Evolutionary conservation across 495 filamentous ascomycete species (phyloP), one percentile per base, ranked within the genome.

Genomic region (Penicillium soppii): DNA sequence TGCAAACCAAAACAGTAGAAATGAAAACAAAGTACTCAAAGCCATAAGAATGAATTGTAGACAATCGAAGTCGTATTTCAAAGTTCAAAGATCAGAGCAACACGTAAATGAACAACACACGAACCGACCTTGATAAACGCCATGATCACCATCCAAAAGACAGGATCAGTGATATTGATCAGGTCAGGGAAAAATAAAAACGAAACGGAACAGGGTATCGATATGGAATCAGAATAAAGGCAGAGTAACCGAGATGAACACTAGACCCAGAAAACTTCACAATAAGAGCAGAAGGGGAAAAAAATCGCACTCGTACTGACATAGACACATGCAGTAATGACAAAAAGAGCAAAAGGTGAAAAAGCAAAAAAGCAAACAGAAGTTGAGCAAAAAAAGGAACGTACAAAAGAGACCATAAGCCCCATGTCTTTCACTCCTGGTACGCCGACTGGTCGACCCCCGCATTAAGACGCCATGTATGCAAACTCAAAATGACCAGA

Each of bases 381-480:
- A 60, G 15, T 5, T 12, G 4, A 9, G 54, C 54, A 47, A 43
- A 39, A 58, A 65, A 57, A 41, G 42, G 51, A 62, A n/a, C n/a
- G n/a, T n/a, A n/a, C n/a, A 67, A 47, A 54, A 57, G 62, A 44
- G 43, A 29, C n/a, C 33, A 41, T 54, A 51, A 47, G 52, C 53
- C 54, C n/a, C 50, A 45, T 53, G 50, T 62, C 59, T 66, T 48
- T 59, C 65, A 62, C 59, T 58, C 65, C 63, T 44, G 32, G 61
- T 70, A 68, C 64, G 65, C 65, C 67, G 52, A 61, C 56, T 61
- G 48, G 61, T 58, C 49, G 56, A 35, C 43, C 50, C 48, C 47
- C 62, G 53, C 56, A 48, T 46, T 62, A 56, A 46, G 67, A 72
- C 72, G 72, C 72, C 72, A 54, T 55, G 60, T 69, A 73, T 72